A percentile compares a stretch with the other conserved stretches of the same genome.
These are phyloP conservation scores for Hippophae gyantsensis DNA, from an alignment of 306 rosid genomes.

Conservation along the genomic window DNA sequence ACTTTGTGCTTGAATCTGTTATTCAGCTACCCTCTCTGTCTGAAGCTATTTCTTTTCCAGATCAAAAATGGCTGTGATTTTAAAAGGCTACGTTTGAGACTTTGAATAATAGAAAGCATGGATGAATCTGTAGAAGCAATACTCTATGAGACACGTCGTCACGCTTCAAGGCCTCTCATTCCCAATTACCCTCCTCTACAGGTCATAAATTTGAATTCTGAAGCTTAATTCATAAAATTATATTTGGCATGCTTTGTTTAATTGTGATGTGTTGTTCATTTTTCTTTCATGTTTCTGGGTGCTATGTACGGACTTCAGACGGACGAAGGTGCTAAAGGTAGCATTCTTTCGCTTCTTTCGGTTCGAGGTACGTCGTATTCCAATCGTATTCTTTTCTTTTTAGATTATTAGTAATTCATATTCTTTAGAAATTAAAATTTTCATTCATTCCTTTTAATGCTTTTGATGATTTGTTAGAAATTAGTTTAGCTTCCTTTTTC, in stretches of 20 bases:
- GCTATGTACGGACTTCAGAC: constrained; percentile 31
- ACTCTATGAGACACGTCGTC: constrained; percentile 70
- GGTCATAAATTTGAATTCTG: constrained; percentile 11
- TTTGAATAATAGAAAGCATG: constrained; percentile 21
- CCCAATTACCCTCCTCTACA: constrained; percentile 55
- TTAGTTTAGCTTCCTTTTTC: too few species aligned
- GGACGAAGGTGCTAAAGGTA: constrained; percentile 29
- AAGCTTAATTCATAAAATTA: not conserved
- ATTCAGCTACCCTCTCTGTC: too few species aligned
- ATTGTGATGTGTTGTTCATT: not conserved
- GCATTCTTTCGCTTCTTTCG: constrained; percentile 48
- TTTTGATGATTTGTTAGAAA: not conserved
- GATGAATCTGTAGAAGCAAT: constrained; percentile 26
- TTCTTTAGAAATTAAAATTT: not conserved
- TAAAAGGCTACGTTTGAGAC: too few species aligned
- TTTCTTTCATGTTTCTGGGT: not conserved
- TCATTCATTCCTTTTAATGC: not conserved
- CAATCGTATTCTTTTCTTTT: not conserved
- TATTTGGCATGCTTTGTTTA: constrained; percentile 7
- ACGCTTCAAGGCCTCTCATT: constrained; percentile 44
- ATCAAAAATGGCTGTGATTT: too few species aligned
- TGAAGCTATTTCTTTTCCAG: too few species aligned
- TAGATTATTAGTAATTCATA: not conserved
- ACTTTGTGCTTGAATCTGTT: not conserved
- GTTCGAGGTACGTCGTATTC: constrained; percentile 43